A percentile compares a stretch with the other conserved stretches of the same genome.
These are phyloP conservation scores for Arthrinium phaeospermum DNA, from an alignment of 2,329 filamentous ascomycete species.

Conservation along the genomic window DNA sequence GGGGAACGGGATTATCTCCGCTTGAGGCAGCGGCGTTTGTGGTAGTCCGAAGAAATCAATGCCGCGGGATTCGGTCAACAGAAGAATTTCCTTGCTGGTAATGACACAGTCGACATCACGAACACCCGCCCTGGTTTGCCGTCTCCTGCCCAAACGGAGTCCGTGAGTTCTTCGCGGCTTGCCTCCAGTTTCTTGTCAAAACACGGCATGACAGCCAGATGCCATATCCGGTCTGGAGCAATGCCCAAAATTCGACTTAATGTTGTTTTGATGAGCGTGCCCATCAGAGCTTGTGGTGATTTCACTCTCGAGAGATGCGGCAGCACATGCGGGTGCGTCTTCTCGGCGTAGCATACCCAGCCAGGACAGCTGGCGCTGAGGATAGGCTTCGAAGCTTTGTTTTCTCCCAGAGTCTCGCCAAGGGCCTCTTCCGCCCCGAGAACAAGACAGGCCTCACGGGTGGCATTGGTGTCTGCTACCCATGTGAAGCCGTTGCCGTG, in stretches of 20 bases:
- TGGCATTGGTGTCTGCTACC: slow-evolving; percentile 87
- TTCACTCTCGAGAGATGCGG: slow-evolving; percentile 91
- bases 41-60: slow-evolving; percentile 78
- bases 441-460: slow-evolving; percentile 83
- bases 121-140: slow-evolving; percentile 58
- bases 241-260: slow-evolving; percentile 76
- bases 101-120: slow-evolving; percentile 98
- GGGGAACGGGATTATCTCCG: slow-evolving; percentile 67
- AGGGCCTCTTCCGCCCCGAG: slow-evolving; percentile 76
- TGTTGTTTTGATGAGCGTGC: slow-evolving; percentile 87
- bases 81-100: slow-evolving; percentile 91
- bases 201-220: slow-evolving; percentile 95
- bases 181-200: slow-evolving; percentile 99
- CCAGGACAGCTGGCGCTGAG: slow-evolving; percentile 92
- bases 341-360: slow-evolving; percentile 99
- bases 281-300: slow-evolving; percentile 90
- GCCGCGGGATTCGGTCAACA: slow-evolving; percentile 80
- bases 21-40: slow-evolving; percentile 55
- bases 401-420: slow-evolving; percentile 37
- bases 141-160: slow-evolving; percentile 70
- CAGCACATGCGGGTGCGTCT: slow-evolving; percentile 92
- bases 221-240: slow-evolving; percentile 84
- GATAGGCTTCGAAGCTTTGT: slow-evolving; percentile 58
- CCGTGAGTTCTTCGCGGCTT: slow-evolving; percentile 89
- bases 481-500: slow-evolving; percentile 82